Conservation (phyloP, 257 asterid species). For the Fraxinus quadrangulata region DNA sequence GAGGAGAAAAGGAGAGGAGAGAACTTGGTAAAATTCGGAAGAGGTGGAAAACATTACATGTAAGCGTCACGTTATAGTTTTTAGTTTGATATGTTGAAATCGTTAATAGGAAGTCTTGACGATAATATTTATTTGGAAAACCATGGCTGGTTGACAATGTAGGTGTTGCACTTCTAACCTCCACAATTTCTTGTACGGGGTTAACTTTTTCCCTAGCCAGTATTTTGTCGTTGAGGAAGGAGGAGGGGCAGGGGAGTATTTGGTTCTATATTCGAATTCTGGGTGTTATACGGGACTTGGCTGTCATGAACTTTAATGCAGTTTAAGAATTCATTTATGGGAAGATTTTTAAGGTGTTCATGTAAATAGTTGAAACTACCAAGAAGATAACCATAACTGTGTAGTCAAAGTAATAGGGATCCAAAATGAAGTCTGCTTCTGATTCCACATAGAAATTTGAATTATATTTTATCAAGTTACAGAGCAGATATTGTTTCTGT, state of each 20-base stretch:
- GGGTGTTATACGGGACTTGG: background rate
- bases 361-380: slow-evolving; percentile 15
- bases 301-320: slow-evolving; percentile 5
- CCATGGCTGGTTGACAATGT: slow-evolving; percentile 8
- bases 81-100: background rate
- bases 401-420: background rate
- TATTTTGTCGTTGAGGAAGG: background rate
- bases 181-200: background rate
- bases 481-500: background rate
- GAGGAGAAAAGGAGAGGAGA: slow-evolving; percentile 91
- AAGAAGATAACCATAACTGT: background rate
- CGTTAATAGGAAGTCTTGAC: slow-evolving; percentile 2
- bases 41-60: slow-evolving; percentile 97
- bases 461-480: background rate
- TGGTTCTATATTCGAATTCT: background rate
- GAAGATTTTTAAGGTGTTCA: background rate
- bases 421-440: slow-evolving; percentile 3
- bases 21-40: slow-evolving; percentile 85
- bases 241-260: background rate
- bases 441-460: slow-evolving; percentile 1
- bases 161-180: background rate
- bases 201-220: background rate
- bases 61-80: slow-evolving; percentile 41
- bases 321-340: background rate
- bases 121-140: background rate